phyloP scores from a whole-genome alignment of 1,139 yeast species.

The Sugiyamaella sp. region DNA sequence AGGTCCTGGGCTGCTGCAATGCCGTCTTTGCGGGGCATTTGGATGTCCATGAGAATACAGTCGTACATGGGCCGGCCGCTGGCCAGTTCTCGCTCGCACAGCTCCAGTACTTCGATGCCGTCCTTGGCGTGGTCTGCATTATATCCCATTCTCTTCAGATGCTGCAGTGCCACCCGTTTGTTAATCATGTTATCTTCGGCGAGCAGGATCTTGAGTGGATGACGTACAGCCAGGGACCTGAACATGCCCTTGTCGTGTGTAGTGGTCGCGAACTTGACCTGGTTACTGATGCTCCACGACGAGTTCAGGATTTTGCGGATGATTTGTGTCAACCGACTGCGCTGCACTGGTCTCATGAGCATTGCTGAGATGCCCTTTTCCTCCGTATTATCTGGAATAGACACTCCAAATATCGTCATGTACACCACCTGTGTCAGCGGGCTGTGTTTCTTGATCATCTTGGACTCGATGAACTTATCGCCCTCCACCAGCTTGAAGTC shows the following conservation, averaged over 20 bases:
- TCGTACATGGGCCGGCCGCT: slow-evolving; percentile 48
- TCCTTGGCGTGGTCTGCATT: slow-evolving; percentile 59
- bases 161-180: slow-evolving; percentile 55
- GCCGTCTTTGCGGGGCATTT: slow-evolving; percentile 59
- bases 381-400: slow-evolving; percentile 34
- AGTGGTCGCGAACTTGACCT: slow-evolving; percentile 31
- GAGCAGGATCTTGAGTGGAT: slow-evolving; percentile 52
- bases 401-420: slow-evolving; percentile 37
- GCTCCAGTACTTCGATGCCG: slow-evolving; percentile 54
- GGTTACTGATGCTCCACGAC: slow-evolving; percentile 31
- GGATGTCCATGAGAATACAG: slow-evolving; percentile 57
- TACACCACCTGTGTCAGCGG: slow-evolving; percentile 32
- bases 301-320: slow-evolving; percentile 33
- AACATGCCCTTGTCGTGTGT: slow-evolving; percentile 35
- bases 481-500: slow-evolving; percentile 33
- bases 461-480: slow-evolving; percentile 29
- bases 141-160: slow-evolving; percentile 56
- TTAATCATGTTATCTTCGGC: slow-evolving; percentile 60
- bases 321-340: slow-evolving; percentile 34
- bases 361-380: slow-evolving; percentile 36
- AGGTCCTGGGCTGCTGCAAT: slow-evolving; percentile 50
- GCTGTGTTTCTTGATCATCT: slow-evolving; percentile 27
- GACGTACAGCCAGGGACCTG: slow-evolving; percentile 39
- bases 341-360: slow-evolving; percentile 36
- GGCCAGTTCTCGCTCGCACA: slow-evolving; percentile 41